These are phyloP conservation scores for Chrysopogon serrulatus DNA, from an alignment of 176 grass and related monocot species.

Conservation along the genomic window DNA sequence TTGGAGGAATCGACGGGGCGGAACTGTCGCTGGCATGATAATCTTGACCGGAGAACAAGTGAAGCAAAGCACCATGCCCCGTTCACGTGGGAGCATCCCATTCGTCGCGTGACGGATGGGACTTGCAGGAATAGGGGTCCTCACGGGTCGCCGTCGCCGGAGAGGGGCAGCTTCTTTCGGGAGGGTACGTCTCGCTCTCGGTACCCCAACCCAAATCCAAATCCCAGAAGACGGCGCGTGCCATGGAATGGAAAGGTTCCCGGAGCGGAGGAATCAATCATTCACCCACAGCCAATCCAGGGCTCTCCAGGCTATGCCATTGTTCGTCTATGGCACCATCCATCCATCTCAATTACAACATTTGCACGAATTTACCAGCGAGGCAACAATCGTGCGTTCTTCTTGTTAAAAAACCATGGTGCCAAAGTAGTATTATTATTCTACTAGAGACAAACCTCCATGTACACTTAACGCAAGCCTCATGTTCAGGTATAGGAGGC, in stretches of 20 bases:
- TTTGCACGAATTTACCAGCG: not conserved
- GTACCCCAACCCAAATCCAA: not conserved
- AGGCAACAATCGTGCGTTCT: not conserved
- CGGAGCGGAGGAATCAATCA: not conserved
- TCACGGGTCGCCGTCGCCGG: not conserved
- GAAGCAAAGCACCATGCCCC: not conserved
- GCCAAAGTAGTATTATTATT: not conserved
- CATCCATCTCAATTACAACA: not conserved
- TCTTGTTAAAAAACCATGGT: not conserved
- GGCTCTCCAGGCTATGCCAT: not conserved
- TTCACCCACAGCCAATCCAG: not conserved
- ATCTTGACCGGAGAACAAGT: slow-evolving; percentile 45
- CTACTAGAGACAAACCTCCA: not conserved
- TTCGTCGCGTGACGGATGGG: slow-evolving; percentile 32
- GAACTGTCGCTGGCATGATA: slow-evolving; percentile 24
- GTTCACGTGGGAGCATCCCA: slow-evolving; percentile 50
- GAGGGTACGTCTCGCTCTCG: not conserved
- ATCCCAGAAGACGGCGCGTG: not conserved
- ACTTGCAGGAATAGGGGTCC: not conserved
- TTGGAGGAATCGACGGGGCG: slow-evolving; percentile 10
- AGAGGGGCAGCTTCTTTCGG: not conserved
- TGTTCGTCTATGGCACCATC: not conserved
- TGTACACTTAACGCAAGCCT: not conserved
- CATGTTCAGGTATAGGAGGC: not conserved
- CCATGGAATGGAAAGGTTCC: slow-evolving; percentile 12